phyloP scores from a whole-genome alignment of 768 basidiomycete genomes.

The Pulveroboletus sp. region DNA sequence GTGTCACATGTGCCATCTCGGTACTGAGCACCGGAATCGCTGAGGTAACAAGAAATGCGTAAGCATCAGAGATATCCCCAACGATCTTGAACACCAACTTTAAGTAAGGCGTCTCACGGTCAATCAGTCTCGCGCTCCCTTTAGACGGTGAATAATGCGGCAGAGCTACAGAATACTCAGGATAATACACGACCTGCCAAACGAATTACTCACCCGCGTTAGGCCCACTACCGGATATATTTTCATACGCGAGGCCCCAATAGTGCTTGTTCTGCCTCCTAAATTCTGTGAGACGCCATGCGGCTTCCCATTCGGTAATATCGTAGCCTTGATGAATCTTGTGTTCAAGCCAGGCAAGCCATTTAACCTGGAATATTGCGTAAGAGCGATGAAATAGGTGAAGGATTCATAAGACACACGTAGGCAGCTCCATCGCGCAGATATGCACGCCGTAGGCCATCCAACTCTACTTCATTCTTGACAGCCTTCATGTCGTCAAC shows the following conservation, averaged over 20 bases:
- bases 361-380: slow-evolving; percentile 47
- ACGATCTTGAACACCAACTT: slow-evolving; percentile 50
- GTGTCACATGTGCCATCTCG: slow-evolving; percentile 88
- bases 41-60: slow-evolving; percentile 30
- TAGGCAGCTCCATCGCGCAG: slow-evolving; percentile 85
- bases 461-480: slow-evolving; percentile 85
- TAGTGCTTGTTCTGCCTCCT: slow-evolving; percentile 66
- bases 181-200: neutral
- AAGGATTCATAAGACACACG: slow-evolving; percentile 40
- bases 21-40: slow-evolving; percentile 91
- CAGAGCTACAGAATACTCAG: slow-evolving; percentile 46
- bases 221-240: slow-evolving; percentile 82
- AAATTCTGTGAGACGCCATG: slow-evolving; percentile 74
- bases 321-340: slow-evolving; percentile 72
- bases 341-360: slow-evolving; percentile 88
- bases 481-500: slow-evolving; percentile 78
- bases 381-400: slow-evolving; percentile 6
- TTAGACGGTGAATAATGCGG: slow-evolving; percentile 89
- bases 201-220: slow-evolving; percentile 59
- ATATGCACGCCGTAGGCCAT: slow-evolving; percentile 80
- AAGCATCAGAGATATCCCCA: slow-evolving; percentile 12
- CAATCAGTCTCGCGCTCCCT: slow-evolving; percentile 64
- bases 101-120: slow-evolving; percentile 77
- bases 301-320: slow-evolving; percentile 91
- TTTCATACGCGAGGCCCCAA: slow-evolving; percentile 84